phyloP scores from a whole-genome alignment of 1,139 yeast species.

The Spathaspora sp. region DNA sequence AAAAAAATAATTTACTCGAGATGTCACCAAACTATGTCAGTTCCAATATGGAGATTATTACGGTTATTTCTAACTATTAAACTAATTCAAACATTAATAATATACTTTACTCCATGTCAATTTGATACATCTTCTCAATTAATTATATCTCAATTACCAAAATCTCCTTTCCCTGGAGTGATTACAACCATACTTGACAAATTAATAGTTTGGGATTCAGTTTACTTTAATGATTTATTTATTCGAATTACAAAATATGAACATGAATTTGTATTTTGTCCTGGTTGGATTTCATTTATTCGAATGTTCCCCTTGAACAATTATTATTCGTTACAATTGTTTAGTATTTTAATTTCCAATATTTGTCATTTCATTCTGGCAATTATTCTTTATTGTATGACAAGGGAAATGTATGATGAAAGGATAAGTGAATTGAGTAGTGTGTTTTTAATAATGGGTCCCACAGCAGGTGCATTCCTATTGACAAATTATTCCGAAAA shows the following conservation, averaged over 20 bases:
- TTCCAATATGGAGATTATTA: slow-evolving; percentile 13
- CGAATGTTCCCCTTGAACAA: slow-evolving; percentile 21
- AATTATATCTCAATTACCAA: slow-evolving; percentile 15
- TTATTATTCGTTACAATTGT: slow-evolving; percentile 44
- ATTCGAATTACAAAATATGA: slow-evolving; percentile 57
- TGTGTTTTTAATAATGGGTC: slow-evolving; percentile 57
- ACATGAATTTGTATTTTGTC: slow-evolving; percentile 89
- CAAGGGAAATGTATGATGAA: slow-evolving; percentile 32
- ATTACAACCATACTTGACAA: slow-evolving; percentile 36
- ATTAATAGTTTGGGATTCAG: slow-evolving; percentile 82
- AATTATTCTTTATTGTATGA: slow-evolving; percentile 50
- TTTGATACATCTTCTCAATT: slow-evolving; percentile 43
- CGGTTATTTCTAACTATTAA: slow-evolving; percentile 27
- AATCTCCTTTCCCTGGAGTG: slow-evolving; percentile 7
- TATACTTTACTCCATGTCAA: slow-evolving; percentile 32
- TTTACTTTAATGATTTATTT: slow-evolving; percentile 66
- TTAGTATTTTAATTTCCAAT: slow-evolving; percentile 51
- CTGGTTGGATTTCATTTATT: slow-evolving; percentile 66
- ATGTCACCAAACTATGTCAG: neutral
- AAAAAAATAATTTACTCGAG: neutral
- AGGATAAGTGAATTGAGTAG: slow-evolving; percentile 38
- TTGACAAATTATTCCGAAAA: slow-evolving; percentile 80
- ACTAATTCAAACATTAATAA: slow-evolving; percentile 27
- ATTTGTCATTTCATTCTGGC: slow-evolving; percentile 51
- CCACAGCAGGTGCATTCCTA: slow-evolving; percentile 74